These are phyloP conservation scores for Sugiyamaella qingdaonensis DNA, from an alignment of 805 yeast genomes.

Conservation along the genomic window DNA sequence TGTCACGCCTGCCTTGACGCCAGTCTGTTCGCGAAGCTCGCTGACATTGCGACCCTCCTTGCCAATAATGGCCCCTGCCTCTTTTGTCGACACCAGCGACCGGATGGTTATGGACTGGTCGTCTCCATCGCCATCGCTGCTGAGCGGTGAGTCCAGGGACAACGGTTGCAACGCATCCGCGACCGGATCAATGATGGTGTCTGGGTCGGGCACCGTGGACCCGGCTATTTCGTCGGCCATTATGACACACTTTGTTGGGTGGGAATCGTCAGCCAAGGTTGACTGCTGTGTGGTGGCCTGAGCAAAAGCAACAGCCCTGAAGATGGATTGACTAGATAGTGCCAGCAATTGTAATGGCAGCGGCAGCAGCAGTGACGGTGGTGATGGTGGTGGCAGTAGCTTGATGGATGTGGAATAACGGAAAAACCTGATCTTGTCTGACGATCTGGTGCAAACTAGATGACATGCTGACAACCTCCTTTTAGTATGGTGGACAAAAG, in stretches of 20 bases:
- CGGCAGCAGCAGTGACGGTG: too few species aligned
- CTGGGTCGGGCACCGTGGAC: background rate
- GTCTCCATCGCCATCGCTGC: background rate
- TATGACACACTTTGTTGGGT: background rate
- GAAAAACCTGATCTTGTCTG: too few species aligned
- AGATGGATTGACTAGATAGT: too few species aligned
- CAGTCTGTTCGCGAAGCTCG: constrained; percentile 65
- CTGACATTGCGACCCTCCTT: constrained; percentile 78
- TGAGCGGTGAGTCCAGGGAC: too few species aligned
- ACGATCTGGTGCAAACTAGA: background rate
- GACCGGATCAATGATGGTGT: background rate
- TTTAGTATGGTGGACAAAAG: background rate
- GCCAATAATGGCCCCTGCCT: constrained; percentile 88
- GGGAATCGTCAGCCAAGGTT: background rate
- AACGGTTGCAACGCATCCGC: too few species aligned
- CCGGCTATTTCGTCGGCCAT: background rate
- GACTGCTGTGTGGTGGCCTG: background rate
- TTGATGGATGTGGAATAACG: too few species aligned
- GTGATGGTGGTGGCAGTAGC: too few species aligned
- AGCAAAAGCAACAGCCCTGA: too few species aligned
- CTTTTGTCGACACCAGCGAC: constrained; percentile 73
- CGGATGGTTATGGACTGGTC: constrained; percentile 30
- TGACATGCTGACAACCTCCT: background rate
- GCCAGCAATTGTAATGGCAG: too few species aligned
- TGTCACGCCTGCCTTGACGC: constrained; percentile 83